Conservation (phyloP, 2,329 filamentous ascomycete species). For the Penicillium sclerotiorum region DNA sequence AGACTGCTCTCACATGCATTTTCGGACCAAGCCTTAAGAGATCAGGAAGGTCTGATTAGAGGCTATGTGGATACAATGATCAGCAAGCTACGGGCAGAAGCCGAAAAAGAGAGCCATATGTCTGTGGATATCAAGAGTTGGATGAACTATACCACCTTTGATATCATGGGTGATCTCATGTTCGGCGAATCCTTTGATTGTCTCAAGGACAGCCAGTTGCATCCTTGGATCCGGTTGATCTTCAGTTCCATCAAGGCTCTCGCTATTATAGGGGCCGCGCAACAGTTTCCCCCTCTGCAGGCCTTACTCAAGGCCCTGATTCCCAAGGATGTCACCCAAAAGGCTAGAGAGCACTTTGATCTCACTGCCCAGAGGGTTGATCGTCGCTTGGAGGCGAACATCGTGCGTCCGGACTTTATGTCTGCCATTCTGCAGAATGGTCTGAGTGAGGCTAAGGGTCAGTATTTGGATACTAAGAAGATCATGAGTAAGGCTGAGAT, state of each 20-base stretch:
- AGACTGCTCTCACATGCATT: slow-evolving; percentile 32
- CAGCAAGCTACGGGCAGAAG: slow-evolving; percentile 16
- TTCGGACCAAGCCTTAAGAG: slow-evolving; percentile 31
- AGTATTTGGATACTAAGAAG: slow-evolving; percentile 14
- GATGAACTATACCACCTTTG: slow-evolving; percentile 42
- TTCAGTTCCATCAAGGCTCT: slow-evolving; percentile 31
- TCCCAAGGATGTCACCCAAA: slow-evolving; percentile 11
- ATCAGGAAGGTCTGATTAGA: slow-evolving; percentile 31
- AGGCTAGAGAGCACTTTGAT: slow-evolving; percentile 23
- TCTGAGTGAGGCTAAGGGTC: slow-evolving; percentile 19
- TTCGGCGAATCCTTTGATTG: slow-evolving; percentile 46
- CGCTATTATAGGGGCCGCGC: slow-evolving; percentile 14
- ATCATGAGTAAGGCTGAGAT: slow-evolving; percentile 28
- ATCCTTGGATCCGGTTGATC: slow-evolving; percentile 46
- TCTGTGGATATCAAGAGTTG: slow-evolving; percentile 33
- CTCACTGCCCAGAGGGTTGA: slow-evolving; percentile 23
- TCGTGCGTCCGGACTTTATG: slow-evolving; percentile 27
- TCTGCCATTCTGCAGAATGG: slow-evolving; percentile 28
- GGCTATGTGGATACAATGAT: slow-evolving; percentile 32
- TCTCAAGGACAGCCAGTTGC: slow-evolving; percentile 38
- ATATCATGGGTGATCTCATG: slow-evolving; percentile 43
- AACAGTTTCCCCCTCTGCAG: slow-evolving; percentile 23
- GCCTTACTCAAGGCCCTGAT: slow-evolving; percentile 13
- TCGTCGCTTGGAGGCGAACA: slow-evolving; percentile 20
- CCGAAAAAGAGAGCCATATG: neutral